Percentiles rank a stretch among this genome's conserved stretches.
These are phyloP conservation scores for Beauveria bassiana DNA, from an alignment of 2,329 filamentous ascomycete genomes.

Conservation along the genomic window DNA sequence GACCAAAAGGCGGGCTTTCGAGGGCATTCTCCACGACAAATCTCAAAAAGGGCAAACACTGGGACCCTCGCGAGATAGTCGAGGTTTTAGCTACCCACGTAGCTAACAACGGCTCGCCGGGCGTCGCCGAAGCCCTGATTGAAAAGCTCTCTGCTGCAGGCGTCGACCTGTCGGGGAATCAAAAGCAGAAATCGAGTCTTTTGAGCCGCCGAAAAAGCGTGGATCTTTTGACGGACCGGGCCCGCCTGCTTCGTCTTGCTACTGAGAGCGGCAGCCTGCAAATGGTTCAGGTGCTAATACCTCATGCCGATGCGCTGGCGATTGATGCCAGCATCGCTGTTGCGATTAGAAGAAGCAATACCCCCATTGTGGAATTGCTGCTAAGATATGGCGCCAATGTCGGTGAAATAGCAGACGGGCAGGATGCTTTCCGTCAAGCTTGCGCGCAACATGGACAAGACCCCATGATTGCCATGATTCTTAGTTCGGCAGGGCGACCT, in stretches of 20 bases:
- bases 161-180: conserved; percentile 41
- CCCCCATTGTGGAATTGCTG: conserved; percentile 37
- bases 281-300: conserved; percentile 46
- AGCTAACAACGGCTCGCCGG: conserved; percentile 40
- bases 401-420: conserved; percentile 39
- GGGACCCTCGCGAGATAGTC: conserved; percentile 46
- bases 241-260: conserved; percentile 42
- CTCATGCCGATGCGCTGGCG: conserved; percentile 42
- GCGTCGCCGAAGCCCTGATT: conserved; percentile 49
- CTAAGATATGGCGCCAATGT: conserved; percentile 43
- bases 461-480: conserved; percentile 38
- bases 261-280: conserved; percentile 42
- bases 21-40: conserved; percentile 30
- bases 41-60: conserved; percentile 40
- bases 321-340: conserved; percentile 42
- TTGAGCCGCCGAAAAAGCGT: conserved; percentile 42
- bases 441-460: conserved; percentile 39
- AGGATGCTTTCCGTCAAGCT: conserved; percentile 45
- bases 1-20: conserved; percentile 33
- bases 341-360: conserved; percentile 38
- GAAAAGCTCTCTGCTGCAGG: conserved; percentile 40
- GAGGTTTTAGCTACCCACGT: conserved; percentile 43
- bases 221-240: conserved; percentile 40
- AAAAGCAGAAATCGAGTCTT: conserved; percentile 40
- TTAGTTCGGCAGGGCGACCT: conserved; percentile 42